Evolutionary conservation across 2,329 filamentous ascomycete genomes (phyloP), one percentile per base, ranked within the genome.

Genomic region (Verticillium albo-atrum): DNA sequence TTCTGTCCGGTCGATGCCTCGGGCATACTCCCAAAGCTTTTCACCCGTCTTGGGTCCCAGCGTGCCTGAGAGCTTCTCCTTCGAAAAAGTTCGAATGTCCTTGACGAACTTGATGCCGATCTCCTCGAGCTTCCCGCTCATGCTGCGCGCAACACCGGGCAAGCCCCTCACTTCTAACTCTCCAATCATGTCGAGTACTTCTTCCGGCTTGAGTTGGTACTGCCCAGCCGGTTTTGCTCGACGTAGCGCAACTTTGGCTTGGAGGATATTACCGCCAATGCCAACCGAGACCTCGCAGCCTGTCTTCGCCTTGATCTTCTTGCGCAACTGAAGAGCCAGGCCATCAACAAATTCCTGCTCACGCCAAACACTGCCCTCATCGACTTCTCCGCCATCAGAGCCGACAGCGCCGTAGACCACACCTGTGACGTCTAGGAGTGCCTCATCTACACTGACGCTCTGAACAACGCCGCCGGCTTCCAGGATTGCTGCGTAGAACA

Each of bases 361-460:
- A 57, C 87, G 83, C 77, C 86, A 86, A 1, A 92, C 80, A 60
- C 83, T 89, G 0, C 84, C 89, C 70, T 95, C 89, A 9, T 83
- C 82, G 4, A 87, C 70, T 1, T 81, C 83, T 25, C 78, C 77
- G 1, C 89, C 91, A 66, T 89, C 83, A 1, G 89, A 90, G 2
- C 85, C 87, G 12, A 85, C 82, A 15, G 82, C 82, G 14, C 81
- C 77, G 52, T 92, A 76, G 61, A 95, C 90, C 3, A 90, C 75
- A 3, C 79, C 77, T 3, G 91, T 95, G 34, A 93, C 83, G 72
- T 99, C 95, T 17, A 99, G 77, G 7, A 99, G 82, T 1, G 92
- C 95, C 74, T 99, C 96, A 65, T 99, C 96, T 53, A 99, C 90
- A 69, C 95, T 98, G 57, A 99, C 94, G 68, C 95, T 98, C 71